These are phyloP conservation scores for Hanseniaspora mollemarum DNA, from an alignment of 805 yeast genomes.

Conservation along the genomic window DNA sequence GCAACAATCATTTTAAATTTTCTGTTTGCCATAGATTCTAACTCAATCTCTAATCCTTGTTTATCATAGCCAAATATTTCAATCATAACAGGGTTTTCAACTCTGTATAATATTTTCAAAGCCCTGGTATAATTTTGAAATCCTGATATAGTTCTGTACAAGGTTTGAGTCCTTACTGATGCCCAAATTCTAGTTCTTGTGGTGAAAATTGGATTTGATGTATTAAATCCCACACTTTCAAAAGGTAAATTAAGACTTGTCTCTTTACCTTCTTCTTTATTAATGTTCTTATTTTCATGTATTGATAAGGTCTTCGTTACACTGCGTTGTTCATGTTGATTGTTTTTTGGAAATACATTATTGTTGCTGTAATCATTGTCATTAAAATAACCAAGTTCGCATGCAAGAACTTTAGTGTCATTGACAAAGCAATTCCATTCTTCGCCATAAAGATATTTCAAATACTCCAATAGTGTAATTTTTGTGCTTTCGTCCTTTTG, in stretches of 20 bases:
- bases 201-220: conserved; percentile 50
- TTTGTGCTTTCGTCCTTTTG: conserved; percentile 48
- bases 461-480: conserved; percentile 67
- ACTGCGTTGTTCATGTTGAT: conserved; percentile 5
- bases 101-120: conserved; percentile 51
- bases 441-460: conserved; percentile 54
- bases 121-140: conserved; percentile 71
- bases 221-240: conserved; percentile 61
- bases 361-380: conserved; percentile 9
- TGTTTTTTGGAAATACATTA: conserved; percentile 16
- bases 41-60: conserved; percentile 50
- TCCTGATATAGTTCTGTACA: conserved; percentile 74
- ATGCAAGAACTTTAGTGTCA: conserved; percentile 57
- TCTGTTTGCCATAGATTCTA: conserved; percentile 61
- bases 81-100: conserved; percentile 50
- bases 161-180: conserved; percentile 68
- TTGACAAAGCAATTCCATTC: conserved; percentile 78
- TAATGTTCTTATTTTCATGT: conserved; percentile 19
- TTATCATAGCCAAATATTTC: conserved; percentile 37
- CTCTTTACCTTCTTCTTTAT: conserved; percentile 24
- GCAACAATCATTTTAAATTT: conserved; percentile 74
- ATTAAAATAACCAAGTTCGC: conserved; percentile 37
- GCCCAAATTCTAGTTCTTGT: conserved; percentile 80
- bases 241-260: conserved; percentile 55
- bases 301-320: neutral